phyloP scores from a whole-genome alignment of 2,329 filamentous ascomycete species.

The Calonectria multiphialidica region DNA sequence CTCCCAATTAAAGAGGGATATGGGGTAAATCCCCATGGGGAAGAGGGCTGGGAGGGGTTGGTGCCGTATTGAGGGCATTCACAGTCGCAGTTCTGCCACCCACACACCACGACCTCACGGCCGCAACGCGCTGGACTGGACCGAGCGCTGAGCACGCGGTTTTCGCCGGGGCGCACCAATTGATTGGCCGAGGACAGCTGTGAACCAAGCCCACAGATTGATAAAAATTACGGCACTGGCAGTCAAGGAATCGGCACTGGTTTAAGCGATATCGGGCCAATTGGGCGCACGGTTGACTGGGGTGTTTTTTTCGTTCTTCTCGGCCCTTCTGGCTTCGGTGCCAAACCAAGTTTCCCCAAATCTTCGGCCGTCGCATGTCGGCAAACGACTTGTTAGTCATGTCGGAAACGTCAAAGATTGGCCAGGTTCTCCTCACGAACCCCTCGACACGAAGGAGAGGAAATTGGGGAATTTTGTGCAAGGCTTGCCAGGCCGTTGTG shows the following conservation, averaged over 20 bases:
- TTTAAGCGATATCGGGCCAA: constrained; percentile 11
- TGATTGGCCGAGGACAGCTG: neutral
- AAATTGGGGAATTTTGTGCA: neutral
- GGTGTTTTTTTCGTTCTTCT: neutral
- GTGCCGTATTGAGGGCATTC: constrained; percentile 7
- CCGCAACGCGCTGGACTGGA: neutral
- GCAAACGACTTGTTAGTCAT: neutral
- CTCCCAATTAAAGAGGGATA: neutral
- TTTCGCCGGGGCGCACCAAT: neutral
- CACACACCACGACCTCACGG: neutral
- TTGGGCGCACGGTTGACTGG: neutral
- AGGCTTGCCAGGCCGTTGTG: neutral
- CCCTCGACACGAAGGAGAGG: neutral
- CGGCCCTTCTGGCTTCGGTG: neutral
- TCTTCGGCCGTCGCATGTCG: neutral
- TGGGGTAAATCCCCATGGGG: constrained; percentile 17
- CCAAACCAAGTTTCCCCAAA: neutral
- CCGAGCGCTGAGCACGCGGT: neutral
- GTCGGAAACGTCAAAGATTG: constrained; percentile 7
- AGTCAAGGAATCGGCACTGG: neutral
- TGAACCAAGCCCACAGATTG: neutral
- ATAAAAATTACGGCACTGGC: neutral
- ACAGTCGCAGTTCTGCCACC: neutral
- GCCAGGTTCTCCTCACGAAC: constrained; percentile 7
- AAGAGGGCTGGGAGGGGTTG: neutral